phyloP scores from a whole-genome alignment of 1,284 basidiomycete species.

The Ustanciosporium gigantosporum region DNA sequence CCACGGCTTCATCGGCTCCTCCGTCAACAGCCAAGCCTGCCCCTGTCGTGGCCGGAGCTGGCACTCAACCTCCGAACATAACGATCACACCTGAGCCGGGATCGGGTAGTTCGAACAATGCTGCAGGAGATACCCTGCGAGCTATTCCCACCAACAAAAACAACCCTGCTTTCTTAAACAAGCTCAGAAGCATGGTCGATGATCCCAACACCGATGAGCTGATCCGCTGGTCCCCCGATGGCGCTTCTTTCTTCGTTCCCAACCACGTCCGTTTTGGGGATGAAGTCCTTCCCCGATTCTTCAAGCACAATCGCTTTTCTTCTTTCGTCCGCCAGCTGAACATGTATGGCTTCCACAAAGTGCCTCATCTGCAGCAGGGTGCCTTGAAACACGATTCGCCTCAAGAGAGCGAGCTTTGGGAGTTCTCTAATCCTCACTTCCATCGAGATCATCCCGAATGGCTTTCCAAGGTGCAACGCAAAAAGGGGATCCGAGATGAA shows the following conservation, averaged over 20 bases:
- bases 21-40: conserved; percentile 6
- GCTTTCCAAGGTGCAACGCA: conserved; percentile 83
- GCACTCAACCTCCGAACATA: conserved; percentile 24
- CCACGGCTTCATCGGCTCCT: conserved; percentile 1
- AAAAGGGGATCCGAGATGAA: conserved; percentile 61
- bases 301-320: conserved; percentile 71
- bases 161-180: conserved; percentile 85
- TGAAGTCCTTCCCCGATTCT: conserved; percentile 66
- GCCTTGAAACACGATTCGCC: conserved; percentile 68
- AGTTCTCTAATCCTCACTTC: conserved; percentile 90
- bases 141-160: conserved; percentile 50
- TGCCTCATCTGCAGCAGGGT: conserved; percentile 86
- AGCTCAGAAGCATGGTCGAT: conserved; percentile 86
- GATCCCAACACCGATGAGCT: conserved; percentile 79
- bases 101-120: conserved; percentile 1
- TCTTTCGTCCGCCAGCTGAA: conserved; percentile 86
- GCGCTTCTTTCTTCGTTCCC: conserved; percentile 89
- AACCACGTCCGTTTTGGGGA: conserved; percentile 90
- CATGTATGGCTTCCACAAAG: conserved; percentile 68
- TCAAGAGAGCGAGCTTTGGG: conserved; percentile 81
- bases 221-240: conserved; percentile 85
- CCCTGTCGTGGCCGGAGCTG: conserved; percentile 30
- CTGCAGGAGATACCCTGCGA: conserved; percentile 10
- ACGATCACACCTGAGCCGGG: conserved; percentile 2
- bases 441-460: conserved; percentile 85